Evolutionary conservation across 352 stramenopile genomes (phyloP).

Genomic region (Globisporangium abappressorium): DNA sequence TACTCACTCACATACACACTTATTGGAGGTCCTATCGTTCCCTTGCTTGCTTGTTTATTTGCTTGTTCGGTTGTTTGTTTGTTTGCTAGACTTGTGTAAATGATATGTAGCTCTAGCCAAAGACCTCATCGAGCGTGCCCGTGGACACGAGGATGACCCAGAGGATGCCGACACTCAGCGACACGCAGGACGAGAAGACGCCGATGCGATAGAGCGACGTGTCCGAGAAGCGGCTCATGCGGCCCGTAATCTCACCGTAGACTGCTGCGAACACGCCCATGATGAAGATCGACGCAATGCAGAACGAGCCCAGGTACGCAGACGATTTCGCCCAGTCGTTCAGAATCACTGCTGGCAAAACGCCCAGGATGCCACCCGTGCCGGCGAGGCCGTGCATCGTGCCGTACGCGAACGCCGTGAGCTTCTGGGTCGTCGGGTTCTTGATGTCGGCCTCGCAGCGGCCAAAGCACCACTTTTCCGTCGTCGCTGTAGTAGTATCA

Average conservation of each 20-base stretch:
- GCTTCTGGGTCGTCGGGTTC: conserved; percentile 49
- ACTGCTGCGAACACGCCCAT: conserved; percentile 85
- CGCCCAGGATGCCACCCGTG: conserved; percentile 65
- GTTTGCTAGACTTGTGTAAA: background rate
- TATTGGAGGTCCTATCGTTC: background rate
- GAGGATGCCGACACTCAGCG: conserved; percentile 56
- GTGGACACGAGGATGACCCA: conserved; percentile 70
- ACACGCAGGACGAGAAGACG: conserved; percentile 69
- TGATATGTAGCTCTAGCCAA: conserved; percentile 30
- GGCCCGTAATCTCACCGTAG: conserved; percentile 72
- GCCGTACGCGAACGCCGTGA: conserved; percentile 77
- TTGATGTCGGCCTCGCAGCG: conserved; percentile 51
- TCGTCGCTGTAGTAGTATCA: background rate
- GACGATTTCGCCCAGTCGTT: conserved; percentile 68
- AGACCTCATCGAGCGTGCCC: conserved; percentile 68
- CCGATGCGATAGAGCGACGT: conserved; percentile 52
- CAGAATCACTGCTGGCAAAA: conserved; percentile 86
- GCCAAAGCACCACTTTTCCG: conserved; percentile 36
- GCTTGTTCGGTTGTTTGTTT: background rate
- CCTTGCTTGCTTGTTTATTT: background rate
- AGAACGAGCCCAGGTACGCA: conserved; percentile 86
- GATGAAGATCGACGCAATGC: conserved; percentile 75
- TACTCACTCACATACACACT: conserved; percentile 6
- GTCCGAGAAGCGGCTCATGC: conserved; percentile 59
- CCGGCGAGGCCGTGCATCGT: conserved; percentile 86